Base-by-base conservation (phyloP, 2,329 filamentous ascomycete species). In the Monosporascus sp. region DNA sequence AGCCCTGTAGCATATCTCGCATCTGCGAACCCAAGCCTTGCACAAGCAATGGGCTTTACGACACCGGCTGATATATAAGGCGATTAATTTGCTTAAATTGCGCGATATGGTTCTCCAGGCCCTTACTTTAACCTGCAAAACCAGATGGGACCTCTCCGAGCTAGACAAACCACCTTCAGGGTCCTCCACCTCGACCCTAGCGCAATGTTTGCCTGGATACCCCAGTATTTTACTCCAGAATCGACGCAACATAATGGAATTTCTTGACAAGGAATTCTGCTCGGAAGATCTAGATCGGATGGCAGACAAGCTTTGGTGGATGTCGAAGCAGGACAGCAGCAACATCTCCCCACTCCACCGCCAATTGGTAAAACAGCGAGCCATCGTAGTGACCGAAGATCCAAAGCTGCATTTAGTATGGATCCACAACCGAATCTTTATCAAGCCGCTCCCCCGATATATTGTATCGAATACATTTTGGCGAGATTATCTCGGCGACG, bases 391-490 rank as follows among this genome's bases (percentile, higher is more conserved):
- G 17, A 65, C 67, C 5, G 70, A 74, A 54, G 57, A 68, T 24
- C 57, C 65, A 1, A 63, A 70, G 36, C 56, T 70, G 9, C 70
- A 74, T 55, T 59, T 74, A 0, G 62, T 72, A 6, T 68, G 67
- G 65, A 51, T 57, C 20, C 50, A 65, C 22, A 50, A 58, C 4
- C 56, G 57, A 2, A 65, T 70, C n/a, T 69, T 64, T 47, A 57
- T 72, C 27, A 72, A 71, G 47, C 68, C 67, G 9, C 50, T 71
- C 1, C 69, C 68, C 2, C 7, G 25, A 1, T 70, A 64, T 49
- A 62, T 71, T 8, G 44, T 65, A 8, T 56, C 60, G 15, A 47
- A 60, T 5, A 27, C 54, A 1, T 64, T 70, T 41, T 71, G 67
- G 64, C 11, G 54, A 14, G 36, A 53, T 8, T 44, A 61, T 46